Evolutionary conservation across 257 asterid genomes (phyloP).

Genomic region (Phtheirospermum japonicum): DNA sequence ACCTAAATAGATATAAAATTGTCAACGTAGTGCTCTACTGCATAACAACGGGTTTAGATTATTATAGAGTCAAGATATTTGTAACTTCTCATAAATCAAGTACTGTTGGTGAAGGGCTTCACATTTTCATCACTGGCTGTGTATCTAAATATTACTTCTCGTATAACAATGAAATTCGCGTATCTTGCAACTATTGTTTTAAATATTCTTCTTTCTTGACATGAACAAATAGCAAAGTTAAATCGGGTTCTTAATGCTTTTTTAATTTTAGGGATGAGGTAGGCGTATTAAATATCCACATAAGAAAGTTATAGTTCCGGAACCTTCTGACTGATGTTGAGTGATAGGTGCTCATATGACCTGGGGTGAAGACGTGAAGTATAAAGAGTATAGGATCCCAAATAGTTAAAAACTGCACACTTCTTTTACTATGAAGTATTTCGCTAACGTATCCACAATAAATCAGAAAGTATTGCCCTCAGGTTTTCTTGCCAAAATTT

Average conservation of each 20-base stretch:
- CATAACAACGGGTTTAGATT: background rate
- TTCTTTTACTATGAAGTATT: background rate
- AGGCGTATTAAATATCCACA: background rate
- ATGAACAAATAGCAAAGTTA: slow-evolving; percentile 10
- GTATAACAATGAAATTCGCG: slow-evolving; percentile 7
- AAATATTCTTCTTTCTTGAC: slow-evolving; percentile 1
- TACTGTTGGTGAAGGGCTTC: slow-evolving; percentile 7
- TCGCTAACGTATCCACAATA: background rate
- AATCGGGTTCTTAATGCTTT: background rate
- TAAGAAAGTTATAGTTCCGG: background rate
- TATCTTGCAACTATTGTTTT: background rate
- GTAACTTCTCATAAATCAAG: slow-evolving; percentile 15
- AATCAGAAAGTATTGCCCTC: background rate
- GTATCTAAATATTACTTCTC: slow-evolving; percentile 7
- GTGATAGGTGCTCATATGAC: background rate
- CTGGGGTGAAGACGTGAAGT: background rate
- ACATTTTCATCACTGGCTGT: background rate
- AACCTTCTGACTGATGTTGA: background rate
- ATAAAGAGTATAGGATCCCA: background rate
- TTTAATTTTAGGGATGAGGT: background rate
- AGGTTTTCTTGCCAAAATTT: background rate
- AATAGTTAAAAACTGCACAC: background rate
- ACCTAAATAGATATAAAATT: background rate
- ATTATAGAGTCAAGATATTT: slow-evolving; percentile 9
- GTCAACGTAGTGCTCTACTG: background rate